These are phyloP conservation scores for Cenchrus americanus DNA, from an alignment of 176 grass and related monocot species.

Conservation along the genomic window DNA sequence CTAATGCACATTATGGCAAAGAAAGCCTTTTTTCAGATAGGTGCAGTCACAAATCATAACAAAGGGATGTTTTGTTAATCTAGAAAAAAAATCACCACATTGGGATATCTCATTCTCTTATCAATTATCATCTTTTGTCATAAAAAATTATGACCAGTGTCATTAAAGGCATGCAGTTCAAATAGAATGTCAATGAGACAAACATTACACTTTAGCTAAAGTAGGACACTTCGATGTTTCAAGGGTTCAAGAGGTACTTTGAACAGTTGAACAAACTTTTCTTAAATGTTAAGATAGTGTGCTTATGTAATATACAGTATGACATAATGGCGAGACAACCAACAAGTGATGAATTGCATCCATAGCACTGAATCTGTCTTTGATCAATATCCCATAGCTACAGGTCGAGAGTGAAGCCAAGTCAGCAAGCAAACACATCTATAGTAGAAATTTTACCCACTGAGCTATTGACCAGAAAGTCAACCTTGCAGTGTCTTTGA, in stretches of 20 bases:
- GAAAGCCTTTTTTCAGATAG: background rate
- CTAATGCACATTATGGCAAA: background rate
- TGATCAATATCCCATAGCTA: background rate
- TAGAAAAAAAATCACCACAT: background rate
- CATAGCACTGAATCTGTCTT: constrained; percentile 5
- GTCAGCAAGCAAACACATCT: background rate
- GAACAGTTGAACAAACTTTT: background rate
- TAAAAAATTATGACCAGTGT: background rate
- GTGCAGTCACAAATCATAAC: background rate
- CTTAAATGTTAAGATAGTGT: background rate
- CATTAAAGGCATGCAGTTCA: background rate
- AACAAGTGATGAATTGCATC: background rate
- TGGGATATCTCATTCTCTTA: constrained; percentile 3
- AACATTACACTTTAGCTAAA: constrained; percentile 16
- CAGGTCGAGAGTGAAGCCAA: constrained; percentile 9
- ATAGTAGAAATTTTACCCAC: background rate
- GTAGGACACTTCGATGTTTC: constrained; percentile 7
- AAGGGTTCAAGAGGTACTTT: background rate
- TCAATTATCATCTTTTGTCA: background rate
- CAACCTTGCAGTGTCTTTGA: background rate
- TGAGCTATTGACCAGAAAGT: constrained; percentile 20
- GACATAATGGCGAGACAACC: background rate
- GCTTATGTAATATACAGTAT: constrained; percentile 6
- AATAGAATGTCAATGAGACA: constrained; percentile 12
- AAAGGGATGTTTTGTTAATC: background rate